These are phyloP conservation scores for Neospermospora avenae DNA, from an alignment of 2,329 filamentous ascomycete genomes.

Conservation along the genomic window DNA sequence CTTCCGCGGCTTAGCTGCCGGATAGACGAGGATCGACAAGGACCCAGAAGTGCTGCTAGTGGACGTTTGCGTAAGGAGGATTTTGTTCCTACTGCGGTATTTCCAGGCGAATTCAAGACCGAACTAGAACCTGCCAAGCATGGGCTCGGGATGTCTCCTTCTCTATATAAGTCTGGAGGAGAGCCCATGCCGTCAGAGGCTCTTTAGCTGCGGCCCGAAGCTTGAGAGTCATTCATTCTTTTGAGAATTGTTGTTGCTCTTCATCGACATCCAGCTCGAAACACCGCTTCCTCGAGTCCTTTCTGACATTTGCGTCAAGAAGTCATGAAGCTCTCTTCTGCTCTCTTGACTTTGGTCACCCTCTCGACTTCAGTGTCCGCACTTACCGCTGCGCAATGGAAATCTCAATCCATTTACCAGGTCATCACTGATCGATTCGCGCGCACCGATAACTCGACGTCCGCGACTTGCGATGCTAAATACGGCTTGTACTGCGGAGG, in stretches of 20 bases:
- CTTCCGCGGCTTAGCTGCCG: not conserved
- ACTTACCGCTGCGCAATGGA: conserved; percentile 37
- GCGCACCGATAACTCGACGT: conserved; percentile 37
- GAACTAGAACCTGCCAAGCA: not conserved
- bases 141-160: not conserved
- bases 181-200: not conserved
- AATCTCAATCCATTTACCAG: conserved; percentile 43
- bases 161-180: not conserved
- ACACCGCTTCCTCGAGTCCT: too few relatives aligned
- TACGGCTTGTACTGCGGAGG: conserved; percentile 45
- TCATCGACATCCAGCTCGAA: too few relatives aligned
- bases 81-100: not conserved
- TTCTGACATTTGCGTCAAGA: not conserved
- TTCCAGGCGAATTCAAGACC: not conserved
- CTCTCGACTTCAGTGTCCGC: conserved; percentile 13
- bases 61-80: not conserved
- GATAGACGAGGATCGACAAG: not conserved
- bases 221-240: not conserved
- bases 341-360: conserved; percentile 10
- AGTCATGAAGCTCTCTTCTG: conserved; percentile 18
- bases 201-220: not conserved
- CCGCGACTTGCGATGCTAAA: conserved; percentile 23
- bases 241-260: not conserved
- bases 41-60: not conserved
- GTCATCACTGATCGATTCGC: conserved; percentile 46